Percentiles rank a stretch among this genome's conserved stretches.
These are phyloP conservation scores for Diutina scorzettiae DNA, from an alignment of 1,139 yeast species.

Conservation along the genomic window DNA sequence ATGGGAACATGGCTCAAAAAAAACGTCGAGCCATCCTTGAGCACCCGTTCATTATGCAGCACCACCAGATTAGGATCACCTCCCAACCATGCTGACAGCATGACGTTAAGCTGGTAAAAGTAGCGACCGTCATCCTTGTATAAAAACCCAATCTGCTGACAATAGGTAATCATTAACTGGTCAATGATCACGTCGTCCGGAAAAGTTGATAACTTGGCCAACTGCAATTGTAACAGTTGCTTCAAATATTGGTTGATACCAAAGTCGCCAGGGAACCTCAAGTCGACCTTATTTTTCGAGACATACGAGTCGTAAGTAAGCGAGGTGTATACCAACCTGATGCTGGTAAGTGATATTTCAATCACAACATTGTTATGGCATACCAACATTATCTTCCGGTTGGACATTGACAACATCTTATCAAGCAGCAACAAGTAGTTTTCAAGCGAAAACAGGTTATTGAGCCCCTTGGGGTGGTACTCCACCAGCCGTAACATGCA, in stretches of 20 bases:
- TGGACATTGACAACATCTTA: neutral
- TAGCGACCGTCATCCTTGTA: neutral
- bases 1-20: neutral
- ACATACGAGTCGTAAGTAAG: neutral
- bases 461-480: constrained; percentile 5
- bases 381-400: neutral
- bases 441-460: neutral
- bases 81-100: constrained; percentile 2
- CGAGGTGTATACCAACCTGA: neutral
- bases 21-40: neutral
- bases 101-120: neutral
- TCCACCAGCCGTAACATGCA: constrained; percentile 2
- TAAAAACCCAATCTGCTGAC: neutral
- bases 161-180: neutral
- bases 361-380: neutral
- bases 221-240: neutral
- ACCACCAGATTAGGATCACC: neutral
- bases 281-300: neutral
- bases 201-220: neutral
- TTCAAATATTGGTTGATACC: neutral
- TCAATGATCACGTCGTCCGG: constrained; percentile 2
- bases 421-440: neutral
- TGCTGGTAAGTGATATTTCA: neutral
- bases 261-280: constrained; percentile 3
- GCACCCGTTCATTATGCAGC: neutral